Evolutionary conservation across 78 protist genomes (phyloP), one percentile per base, ranked within the genome.

Genomic region (Anaeramoeba flamelloides): DNA sequence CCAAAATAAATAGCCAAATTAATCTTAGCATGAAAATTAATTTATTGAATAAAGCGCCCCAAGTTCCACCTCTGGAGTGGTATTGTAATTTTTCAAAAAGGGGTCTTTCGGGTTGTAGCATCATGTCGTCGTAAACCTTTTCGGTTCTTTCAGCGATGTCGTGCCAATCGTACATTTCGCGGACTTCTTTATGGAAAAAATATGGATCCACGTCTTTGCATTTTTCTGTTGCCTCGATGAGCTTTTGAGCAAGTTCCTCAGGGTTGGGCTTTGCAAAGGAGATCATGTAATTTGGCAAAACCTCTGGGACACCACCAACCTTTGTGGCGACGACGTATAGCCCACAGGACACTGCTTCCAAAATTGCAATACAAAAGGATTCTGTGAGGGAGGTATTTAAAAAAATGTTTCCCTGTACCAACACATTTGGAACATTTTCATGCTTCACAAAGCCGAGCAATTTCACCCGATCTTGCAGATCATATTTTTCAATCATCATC

Each of bases 301-400:
- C 69, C 17, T 53, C 69, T 53, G 69, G 69, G 17, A 53, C 69
- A 53, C 69, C 69, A 80, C 83, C 87, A 41, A 82, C 87, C 37
- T 2, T 1, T 37, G 85, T 85, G 26, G 80, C 1, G 33, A 86
- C 86, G 1, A 84, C 83, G 17, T 65, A 79, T 39, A 79, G 85
- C 0, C 87, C 87, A 34, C 96, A 90, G 39, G 81, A 12, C 2
- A 94, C 96, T 1, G 98, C 99, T 75, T 97, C 99, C 2, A 95
- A 80, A 53, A 97, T 93, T 3, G 98, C 97, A 37, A 95, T 95
- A 84, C 99, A 91, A 78, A 97, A 97, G 8, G 99, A 96, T 38
- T 97, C 99, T 0, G 99, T 95, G 36, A 95, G 85, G 31, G 95
- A 90, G 2, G 90, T 78, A 79, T 95, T 97, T 26, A 97, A 77